Evolutionary conservation across 768 basidiomycete genomes (phyloP).

Genomic region (Rhodocollybia butyracea): DNA sequence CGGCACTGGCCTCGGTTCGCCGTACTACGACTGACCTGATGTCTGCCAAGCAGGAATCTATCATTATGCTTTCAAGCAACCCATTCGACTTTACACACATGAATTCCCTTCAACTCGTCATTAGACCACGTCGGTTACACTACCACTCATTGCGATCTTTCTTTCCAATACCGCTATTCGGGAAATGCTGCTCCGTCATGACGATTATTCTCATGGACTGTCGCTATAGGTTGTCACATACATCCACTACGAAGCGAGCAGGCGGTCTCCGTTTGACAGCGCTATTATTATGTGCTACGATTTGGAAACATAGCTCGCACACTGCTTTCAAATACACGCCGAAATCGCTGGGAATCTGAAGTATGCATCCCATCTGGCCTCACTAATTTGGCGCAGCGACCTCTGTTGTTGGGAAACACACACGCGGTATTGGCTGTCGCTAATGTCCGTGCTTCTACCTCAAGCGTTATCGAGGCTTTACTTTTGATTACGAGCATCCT

Average conservation of each 20-base stretch:
- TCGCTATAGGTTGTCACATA: slow-evolving; percentile 11
- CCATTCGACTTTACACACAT: too few species aligned
- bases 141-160: too few species aligned
- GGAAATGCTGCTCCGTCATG: too few species aligned
- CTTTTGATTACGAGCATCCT: slow-evolving; percentile 25
- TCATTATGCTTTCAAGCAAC: too few species aligned
- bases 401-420: slow-evolving; percentile 26
- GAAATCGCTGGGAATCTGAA: slow-evolving; percentile 18
- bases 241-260: slow-evolving; percentile 11
- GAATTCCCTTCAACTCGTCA: too few species aligned
- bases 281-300: too few species aligned
- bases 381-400: slow-evolving; percentile 24
- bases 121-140: too few species aligned
- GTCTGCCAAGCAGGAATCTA: too few species aligned
- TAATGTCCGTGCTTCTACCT: slow-evolving; percentile 25
- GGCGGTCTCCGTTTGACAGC: slow-evolving; percentile 8
- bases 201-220: slow-evolving; percentile 15
- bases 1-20: too few species aligned
- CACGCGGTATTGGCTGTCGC: slow-evolving; percentile 32
- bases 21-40: too few species aligned
- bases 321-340: slow-evolving; percentile 4
- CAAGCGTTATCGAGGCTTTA: slow-evolving; percentile 26
- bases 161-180: too few species aligned
- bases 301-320: slow-evolving; percentile 17
- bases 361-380: slow-evolving; percentile 25